Evolutionary conservation across 257 asterid species (phyloP), one percentile per base, ranked within the genome.

Genomic region (Paraleonurus japonicus): DNA sequence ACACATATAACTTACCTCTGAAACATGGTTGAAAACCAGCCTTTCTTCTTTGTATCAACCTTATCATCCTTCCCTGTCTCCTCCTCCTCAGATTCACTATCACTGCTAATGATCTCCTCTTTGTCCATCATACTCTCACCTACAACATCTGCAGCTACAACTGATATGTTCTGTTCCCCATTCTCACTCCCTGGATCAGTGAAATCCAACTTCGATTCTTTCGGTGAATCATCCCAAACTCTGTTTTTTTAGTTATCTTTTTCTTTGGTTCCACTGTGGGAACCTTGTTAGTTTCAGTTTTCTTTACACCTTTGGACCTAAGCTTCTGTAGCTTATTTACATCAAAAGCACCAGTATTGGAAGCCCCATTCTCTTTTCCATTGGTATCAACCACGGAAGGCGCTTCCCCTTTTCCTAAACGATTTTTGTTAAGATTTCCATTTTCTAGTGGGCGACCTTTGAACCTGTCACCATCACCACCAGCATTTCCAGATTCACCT

Each of bases 51-150:
- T 35, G 84, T 22, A 61, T 81, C 93, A 69, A 59, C 83, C 80
- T 80, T 85, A 51, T 59, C 66, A 63, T 75, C 85, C 77, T 86
- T 86, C 30, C 72, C 89, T 2, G 76, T 51, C 5, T 81, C 92
- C 66, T 87, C 89, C 71, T 83, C 90, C 66, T 94, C 99, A 17
- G 68, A 69, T 47, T 92, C 97, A 76, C 92, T 85, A 50, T 92
- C 96, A 75, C 96, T 89, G 77, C 93, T 89, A 74, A 89, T 11
- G 37, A 85, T 76, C 83, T 95, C 99, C 71, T 92, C 99, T 80
- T 73, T 84, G 84, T 95, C 99, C 99, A 95, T 95, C 98, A 86
- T 87, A 83, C 99, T 95, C 84, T 86, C 95, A 64, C 95, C 98
- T 55, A 81, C 81, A 47, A 47, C 54, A 77, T 81, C 89, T 72